phyloP scores from a whole-genome alignment of 2,329 filamentous ascomycete genomes.

The Parafenestella ontariensis region DNA sequence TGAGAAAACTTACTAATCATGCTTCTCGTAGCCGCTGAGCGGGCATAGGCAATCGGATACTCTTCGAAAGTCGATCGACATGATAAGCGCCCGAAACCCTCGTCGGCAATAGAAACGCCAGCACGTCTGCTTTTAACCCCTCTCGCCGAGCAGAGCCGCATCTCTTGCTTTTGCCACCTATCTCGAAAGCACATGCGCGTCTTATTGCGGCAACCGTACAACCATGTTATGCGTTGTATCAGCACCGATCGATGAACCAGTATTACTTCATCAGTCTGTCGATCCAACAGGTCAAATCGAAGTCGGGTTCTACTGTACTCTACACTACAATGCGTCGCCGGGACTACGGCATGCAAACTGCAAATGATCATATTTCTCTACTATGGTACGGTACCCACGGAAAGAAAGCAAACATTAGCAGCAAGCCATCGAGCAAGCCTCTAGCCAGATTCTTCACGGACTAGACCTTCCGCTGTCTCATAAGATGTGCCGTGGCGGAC shows the following conservation, averaged over 20 bases:
- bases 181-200: conserved; percentile 16
- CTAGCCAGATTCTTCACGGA: conserved; percentile 12
- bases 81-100: conserved; percentile 18
- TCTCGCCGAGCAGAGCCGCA: conserved; percentile 30
- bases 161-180: conserved; percentile 3
- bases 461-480: conserved; percentile 6
- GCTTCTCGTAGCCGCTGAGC: conserved; percentile 7
- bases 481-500: conserved; percentile 9
- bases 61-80: conserved; percentile 6
- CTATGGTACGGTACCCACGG: background rate
- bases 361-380: background rate
- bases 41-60: conserved; percentile 1
- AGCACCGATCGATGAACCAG: background rate
- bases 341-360: background rate
- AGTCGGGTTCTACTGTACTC: background rate
- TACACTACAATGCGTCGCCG: background rate
- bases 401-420: background rate
- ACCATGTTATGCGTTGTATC: conserved; percentile 1
- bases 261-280: background rate
- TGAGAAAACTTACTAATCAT: conserved; percentile 9
- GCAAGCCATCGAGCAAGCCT: background rate
- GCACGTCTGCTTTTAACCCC: conserved; percentile 25
- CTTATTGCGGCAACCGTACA: conserved; percentile 8
- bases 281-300: background rate
- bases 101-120: conserved; percentile 11